phyloP scores from a whole-genome alignment of 2,329 filamentous ascomycete genomes.

The Lasiodiplodia citricola region DNA sequence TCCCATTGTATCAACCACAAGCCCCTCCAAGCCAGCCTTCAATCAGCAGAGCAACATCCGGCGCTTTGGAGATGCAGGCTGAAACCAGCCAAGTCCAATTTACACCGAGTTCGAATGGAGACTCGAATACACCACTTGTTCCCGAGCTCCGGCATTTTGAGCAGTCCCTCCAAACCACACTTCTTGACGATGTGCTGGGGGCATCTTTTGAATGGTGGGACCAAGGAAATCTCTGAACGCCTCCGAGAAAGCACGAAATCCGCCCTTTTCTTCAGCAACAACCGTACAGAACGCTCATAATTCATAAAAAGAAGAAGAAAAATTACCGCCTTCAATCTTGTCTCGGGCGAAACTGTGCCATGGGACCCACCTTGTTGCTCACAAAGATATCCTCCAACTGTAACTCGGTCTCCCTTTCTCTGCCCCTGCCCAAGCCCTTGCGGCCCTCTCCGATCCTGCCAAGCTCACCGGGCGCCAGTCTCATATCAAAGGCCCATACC shows the following conservation, averaged over 20 bases:
- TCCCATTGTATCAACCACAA: not conserved
- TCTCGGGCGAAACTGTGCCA: slow-evolving; percentile 14
- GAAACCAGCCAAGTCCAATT: not conserved
- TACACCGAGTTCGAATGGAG: not conserved
- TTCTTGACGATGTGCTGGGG: slow-evolving; percentile 5
- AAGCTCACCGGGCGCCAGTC: not conserved
- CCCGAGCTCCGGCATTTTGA: slow-evolving; percentile 16
- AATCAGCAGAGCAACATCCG: not conserved
- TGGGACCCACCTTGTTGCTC: slow-evolving; percentile 6
- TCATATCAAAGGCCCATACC: slow-evolving; percentile 65
- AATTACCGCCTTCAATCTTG: not conserved
- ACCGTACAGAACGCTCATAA: no score
- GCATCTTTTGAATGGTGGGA: slow-evolving; percentile 19
- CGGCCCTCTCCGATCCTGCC: not conserved
- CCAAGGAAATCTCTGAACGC: slow-evolving; percentile 11
- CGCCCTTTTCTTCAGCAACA: no score
- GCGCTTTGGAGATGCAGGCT: not conserved
- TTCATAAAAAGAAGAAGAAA: no score
- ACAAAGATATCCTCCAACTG: slow-evolving; percentile 15
- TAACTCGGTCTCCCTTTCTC: slow-evolving; percentile 1
- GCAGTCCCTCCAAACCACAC: slow-evolving; percentile 4
- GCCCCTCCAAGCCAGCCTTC: not conserved
- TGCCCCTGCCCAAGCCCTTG: not conserved
- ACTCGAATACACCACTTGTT: not conserved
- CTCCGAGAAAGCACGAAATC: not conserved